A percentile compares a stretch with the other conserved stretches of the same genome.
phyloP scores from a whole-genome alignment of 2,329 filamentous ascomycete species.

The Bipolaris bicolor region DNA sequence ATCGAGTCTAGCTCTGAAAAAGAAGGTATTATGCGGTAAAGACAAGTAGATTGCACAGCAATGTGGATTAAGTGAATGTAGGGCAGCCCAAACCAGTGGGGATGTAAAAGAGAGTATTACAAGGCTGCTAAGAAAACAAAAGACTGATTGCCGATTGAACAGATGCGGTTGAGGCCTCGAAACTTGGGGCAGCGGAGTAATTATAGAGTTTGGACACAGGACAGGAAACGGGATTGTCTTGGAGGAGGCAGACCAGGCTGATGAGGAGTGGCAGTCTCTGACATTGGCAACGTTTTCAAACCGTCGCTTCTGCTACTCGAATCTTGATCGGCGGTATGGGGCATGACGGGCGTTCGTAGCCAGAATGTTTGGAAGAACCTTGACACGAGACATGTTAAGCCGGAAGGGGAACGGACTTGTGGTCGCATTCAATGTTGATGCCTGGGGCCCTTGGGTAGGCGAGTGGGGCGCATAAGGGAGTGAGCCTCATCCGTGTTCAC shows the following conservation, averaged over 20 bases:
- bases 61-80: slow-evolving; percentile 58
- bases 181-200: slow-evolving; percentile 45
- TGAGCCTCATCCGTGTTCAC: slow-evolving; percentile 35
- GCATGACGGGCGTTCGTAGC: slow-evolving; percentile 35
- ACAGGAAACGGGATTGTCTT: slow-evolving; percentile 37
- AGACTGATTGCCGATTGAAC: slow-evolving; percentile 49
- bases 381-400: slow-evolving; percentile 47
- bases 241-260: slow-evolving; percentile 39
- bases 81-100: slow-evolving; percentile 62
- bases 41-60: slow-evolving; percentile 50
- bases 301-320: slow-evolving; percentile 45
- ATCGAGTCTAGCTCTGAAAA: slow-evolving; percentile 48
- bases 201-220: slow-evolving; percentile 44
- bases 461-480: slow-evolving; percentile 39
- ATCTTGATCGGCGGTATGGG: slow-evolving; percentile 46
- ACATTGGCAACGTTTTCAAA: slow-evolving; percentile 53
- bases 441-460: slow-evolving; percentile 28
- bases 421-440: slow-evolving; percentile 38
- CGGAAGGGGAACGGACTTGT: slow-evolving; percentile 38
- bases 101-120: slow-evolving; percentile 55
- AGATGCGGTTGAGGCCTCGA: slow-evolving; percentile 47
- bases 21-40: slow-evolving; percentile 47
- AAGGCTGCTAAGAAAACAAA: slow-evolving; percentile 51
- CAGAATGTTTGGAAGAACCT: slow-evolving; percentile 49
- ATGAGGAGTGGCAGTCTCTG: slow-evolving; percentile 50